Conservation (phyloP, 208 protist species). For the Wallacemonas sp. region DNA sequence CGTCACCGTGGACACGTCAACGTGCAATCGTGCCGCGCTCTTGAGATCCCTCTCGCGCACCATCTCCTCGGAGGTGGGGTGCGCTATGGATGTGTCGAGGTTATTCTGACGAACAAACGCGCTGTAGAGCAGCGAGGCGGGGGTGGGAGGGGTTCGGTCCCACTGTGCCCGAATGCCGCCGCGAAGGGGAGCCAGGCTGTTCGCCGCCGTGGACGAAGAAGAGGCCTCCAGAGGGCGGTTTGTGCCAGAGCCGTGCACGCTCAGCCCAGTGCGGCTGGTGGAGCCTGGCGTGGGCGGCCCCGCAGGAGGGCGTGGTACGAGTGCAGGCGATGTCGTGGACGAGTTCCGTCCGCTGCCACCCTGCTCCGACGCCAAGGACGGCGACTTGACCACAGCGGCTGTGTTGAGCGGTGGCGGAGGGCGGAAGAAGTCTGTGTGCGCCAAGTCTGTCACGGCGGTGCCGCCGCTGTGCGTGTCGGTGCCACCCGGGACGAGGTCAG, state of each 20-base stretch:
- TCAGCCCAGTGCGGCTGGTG: too few relatives aligned
- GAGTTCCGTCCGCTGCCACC: too few relatives aligned
- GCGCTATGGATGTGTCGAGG: constrained; percentile 14
- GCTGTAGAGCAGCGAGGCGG: constrained; percentile 26
- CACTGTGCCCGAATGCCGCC: constrained; percentile 49
- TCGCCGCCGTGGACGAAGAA: neutral
- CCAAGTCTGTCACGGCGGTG: constrained; percentile 4
- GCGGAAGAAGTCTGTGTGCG: constrained; percentile 11
- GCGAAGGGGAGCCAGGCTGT: constrained; percentile 9
- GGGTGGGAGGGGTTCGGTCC: constrained; percentile 19
- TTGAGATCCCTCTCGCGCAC: neutral
- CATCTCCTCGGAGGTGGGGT: neutral
- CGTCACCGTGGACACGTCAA: neutral
- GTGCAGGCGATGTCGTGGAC: too few relatives aligned
- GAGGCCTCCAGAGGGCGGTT: neutral
- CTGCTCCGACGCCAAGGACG: too few relatives aligned
- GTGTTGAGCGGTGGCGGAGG: neutral
- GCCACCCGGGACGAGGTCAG: neutral
- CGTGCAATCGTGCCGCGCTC: neutral
- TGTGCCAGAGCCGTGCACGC: too few relatives aligned
- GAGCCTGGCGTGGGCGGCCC: too few relatives aligned
- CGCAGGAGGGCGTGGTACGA: neutral
- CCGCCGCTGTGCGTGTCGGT: neutral
- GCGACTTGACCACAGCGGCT: too few relatives aligned
- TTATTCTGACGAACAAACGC: constrained; percentile 19